Percentiles rank a stretch among this genome's conserved stretches.
These are phyloP conservation scores for Fagus sylvatica DNA, from an alignment of 306 rosid genomes.

Conservation along the genomic window DNA sequence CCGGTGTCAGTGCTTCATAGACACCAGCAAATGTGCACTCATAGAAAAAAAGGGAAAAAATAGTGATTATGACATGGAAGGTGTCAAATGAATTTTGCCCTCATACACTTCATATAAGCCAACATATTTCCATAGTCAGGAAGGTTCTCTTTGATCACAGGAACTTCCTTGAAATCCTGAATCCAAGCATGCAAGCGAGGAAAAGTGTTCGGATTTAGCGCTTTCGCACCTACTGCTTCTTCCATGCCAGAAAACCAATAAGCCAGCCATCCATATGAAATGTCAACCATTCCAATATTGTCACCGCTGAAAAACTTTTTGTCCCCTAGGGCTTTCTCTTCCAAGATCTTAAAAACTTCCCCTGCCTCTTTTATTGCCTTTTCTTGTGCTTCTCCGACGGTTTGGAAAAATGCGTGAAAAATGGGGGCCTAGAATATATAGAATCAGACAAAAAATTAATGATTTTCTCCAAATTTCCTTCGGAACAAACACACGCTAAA, in stretches of 20 bases:
- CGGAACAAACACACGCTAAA: too few species aligned
- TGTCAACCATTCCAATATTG: slow-evolving; percentile 24
- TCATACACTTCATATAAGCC: background rate
- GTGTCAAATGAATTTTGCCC: background rate
- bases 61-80: too few species aligned
- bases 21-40: too few species aligned
- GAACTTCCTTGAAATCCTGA: slow-evolving; percentile 29
- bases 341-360: slow-evolving; percentile 27
- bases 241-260: slow-evolving; percentile 19
- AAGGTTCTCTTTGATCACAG: slow-evolving; percentile 30
- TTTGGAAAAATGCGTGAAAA: background rate
- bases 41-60: too few species aligned
- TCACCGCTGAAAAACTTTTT: slow-evolving; percentile 37
- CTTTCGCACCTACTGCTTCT: slow-evolving; percentile 26
- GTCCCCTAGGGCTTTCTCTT: slow-evolving; percentile 34
- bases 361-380: slow-evolving; percentile 17
- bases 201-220: slow-evolving; percentile 18
- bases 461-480: too few species aligned
- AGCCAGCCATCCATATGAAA: slow-evolving; percentile 26
- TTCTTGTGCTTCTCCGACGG: slow-evolving; percentile 17
- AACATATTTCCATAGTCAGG: slow-evolving; percentile 7
- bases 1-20: too few species aligned
- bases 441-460: background rate
- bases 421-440: background rate
- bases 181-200: slow-evolving; percentile 41